Evolutionary conservation across 768 basidiomycete genomes (phyloP).

Genomic region (Lactarius quietus): DNA sequence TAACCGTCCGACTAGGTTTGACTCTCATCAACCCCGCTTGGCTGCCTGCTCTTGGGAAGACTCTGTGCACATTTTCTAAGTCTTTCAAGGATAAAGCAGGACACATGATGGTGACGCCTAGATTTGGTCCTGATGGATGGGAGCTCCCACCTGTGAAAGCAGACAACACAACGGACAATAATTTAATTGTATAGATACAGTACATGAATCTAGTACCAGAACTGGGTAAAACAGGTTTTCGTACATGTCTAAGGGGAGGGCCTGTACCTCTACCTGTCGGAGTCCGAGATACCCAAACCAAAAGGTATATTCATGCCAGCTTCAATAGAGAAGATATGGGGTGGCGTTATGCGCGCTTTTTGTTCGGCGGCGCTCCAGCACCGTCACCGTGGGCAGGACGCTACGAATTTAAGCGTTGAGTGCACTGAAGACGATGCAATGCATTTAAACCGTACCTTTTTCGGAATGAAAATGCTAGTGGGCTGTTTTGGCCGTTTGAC

Average conservation of each 20-base stretch:
- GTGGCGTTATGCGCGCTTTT: constrained; percentile 10
- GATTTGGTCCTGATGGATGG: constrained; percentile 83
- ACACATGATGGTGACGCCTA: constrained; percentile 70
- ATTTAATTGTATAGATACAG: constrained; percentile 18
- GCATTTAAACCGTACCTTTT: constrained; percentile 21
- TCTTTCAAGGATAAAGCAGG: constrained; percentile 68
- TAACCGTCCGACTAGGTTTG: constrained; percentile 46
- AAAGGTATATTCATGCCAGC: not conserved
- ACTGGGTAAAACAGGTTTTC: not conserved
- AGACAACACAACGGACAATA: constrained; percentile 14
- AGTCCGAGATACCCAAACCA: not conserved
- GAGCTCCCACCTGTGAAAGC: constrained; percentile 70
- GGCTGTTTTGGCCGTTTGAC: constrained; percentile 18
- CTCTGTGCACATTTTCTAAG: constrained; percentile 87
- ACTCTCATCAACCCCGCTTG: constrained; percentile 87
- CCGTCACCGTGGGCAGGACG: constrained; percentile 7
- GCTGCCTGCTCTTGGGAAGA: constrained; percentile 75
- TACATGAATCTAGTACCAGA: constrained; percentile 7
- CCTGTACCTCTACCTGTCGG: not conserved
- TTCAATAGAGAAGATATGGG: not conserved
- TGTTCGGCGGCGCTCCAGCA: constrained; percentile 14
- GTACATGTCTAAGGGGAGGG: constrained; percentile 3
- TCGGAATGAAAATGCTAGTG: constrained; percentile 29
- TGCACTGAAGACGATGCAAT: constrained; percentile 13
- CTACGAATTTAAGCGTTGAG: constrained; percentile 21